Evolutionary conservation across 148 eudicot species (phyloP).

Genomic region (Spergularia bocconei): DNA sequence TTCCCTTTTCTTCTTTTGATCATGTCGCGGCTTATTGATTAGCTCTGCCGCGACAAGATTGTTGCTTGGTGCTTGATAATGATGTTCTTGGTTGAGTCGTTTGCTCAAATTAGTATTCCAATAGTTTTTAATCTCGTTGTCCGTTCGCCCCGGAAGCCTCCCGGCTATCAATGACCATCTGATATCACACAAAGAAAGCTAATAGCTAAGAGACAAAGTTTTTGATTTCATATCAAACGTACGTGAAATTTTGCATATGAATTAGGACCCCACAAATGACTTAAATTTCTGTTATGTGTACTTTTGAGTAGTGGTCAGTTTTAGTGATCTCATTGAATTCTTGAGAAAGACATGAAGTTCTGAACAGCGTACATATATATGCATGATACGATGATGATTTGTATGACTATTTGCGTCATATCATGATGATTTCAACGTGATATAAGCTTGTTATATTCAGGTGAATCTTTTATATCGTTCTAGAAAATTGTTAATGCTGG

Average conservation of each 20-base stretch:
- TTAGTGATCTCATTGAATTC: neutral
- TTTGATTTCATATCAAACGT: neutral
- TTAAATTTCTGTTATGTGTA: neutral
- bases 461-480: no score
- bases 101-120: conserved; percentile 47
- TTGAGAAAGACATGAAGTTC: neutral
- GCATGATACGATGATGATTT: no score
- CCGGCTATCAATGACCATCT: conserved; percentile 50
- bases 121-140: conserved; percentile 45
- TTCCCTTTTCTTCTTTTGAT: conserved; percentile 1
- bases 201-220: neutral
- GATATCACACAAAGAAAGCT: neutral
- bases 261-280: neutral
- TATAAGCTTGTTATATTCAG: no score
- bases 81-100: conserved; percentile 18
- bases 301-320: neutral
- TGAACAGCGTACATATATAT: neutral
- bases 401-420: no score
- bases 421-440: no score
- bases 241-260: conserved; percentile 1
- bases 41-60: neutral
- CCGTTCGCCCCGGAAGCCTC: conserved; percentile 47
- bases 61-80: conserved; percentile 3
- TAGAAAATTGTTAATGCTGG: no score
- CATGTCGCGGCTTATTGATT: conserved; percentile 12